phyloP scores from a whole-genome alignment of 371 early-diverging fungal species.

The Quaeritorhiza haematococci region DNA sequence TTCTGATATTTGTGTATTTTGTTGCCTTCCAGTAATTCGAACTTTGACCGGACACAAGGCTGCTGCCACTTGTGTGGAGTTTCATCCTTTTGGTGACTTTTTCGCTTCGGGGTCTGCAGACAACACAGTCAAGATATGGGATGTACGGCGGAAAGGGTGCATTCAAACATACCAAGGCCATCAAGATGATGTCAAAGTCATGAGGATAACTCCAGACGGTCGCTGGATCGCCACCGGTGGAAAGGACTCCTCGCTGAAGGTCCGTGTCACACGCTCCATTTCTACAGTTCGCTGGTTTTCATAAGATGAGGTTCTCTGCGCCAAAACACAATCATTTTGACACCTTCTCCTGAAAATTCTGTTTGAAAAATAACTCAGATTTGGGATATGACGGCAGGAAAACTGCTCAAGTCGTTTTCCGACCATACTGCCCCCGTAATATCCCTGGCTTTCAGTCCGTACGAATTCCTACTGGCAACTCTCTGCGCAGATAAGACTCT shows the following conservation, averaged over 20 bases:
- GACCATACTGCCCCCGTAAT: slow-evolving; percentile 28
- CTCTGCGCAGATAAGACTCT: slow-evolving; percentile 28
- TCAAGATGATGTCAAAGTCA: slow-evolving; percentile 13
- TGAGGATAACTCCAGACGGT: slow-evolving; percentile 55
- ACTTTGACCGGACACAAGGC: slow-evolving; percentile 53
- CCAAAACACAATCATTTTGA: too few species aligned
- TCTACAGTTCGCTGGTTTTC: background rate
- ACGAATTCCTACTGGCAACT: slow-evolving; percentile 41
- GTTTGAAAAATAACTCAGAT: slow-evolving; percentile 27
- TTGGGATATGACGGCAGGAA: slow-evolving; percentile 59
- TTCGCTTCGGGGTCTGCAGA: slow-evolving; percentile 62
- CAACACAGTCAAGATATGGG: slow-evolving; percentile 59
- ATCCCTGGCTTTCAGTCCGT: slow-evolving; percentile 41
- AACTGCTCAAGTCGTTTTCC: slow-evolving; percentile 35
- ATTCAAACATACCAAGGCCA: slow-evolving; percentile 49
- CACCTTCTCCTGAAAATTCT: background rate
- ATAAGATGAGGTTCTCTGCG: too few species aligned
- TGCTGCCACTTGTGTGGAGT: slow-evolving; percentile 43
- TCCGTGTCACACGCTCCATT: background rate
- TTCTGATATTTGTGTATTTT: background rate
- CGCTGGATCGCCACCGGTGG: slow-evolving; percentile 49
- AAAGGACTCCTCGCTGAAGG: slow-evolving; percentile 37
- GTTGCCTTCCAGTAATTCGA: slow-evolving; percentile 38
- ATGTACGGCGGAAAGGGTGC: slow-evolving; percentile 48
- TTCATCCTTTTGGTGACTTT: slow-evolving; percentile 60